Evolutionary conservation across 305 asterid genomes (phyloP).

Genomic region (Fraxinus sp.): DNA sequence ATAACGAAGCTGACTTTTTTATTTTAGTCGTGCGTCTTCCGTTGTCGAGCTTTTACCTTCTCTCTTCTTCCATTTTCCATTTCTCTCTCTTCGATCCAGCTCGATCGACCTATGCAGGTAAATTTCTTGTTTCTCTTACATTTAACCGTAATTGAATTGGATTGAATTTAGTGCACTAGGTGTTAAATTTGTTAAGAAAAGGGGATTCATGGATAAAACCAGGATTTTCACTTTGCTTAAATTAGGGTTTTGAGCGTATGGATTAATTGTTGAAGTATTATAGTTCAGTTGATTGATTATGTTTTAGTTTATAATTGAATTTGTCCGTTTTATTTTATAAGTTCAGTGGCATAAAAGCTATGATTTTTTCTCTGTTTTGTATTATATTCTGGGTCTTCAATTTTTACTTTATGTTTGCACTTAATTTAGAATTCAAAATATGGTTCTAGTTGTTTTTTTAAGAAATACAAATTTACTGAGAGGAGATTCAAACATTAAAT

Average conservation of each 20-base stretch:
- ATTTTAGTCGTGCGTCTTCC: background rate
- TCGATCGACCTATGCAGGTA: slow-evolving; percentile 41
- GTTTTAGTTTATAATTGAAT: slow-evolving; percentile 15
- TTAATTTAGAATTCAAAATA: background rate
- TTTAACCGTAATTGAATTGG: slow-evolving; percentile 23
- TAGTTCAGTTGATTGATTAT: background rate
- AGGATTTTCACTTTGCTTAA: slow-evolving; percentile 30
- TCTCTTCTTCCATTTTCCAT: slow-evolving; percentile 4
- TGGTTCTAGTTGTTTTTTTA: background rate
- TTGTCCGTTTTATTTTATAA: slow-evolving; percentile 12
- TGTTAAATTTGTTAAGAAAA: slow-evolving; percentile 17
- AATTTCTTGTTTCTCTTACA: slow-evolving; percentile 14
- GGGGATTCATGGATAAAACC: slow-evolving; percentile 40
- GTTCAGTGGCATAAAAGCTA: slow-evolving; percentile 3
- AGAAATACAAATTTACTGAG: background rate
- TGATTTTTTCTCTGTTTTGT: background rate
- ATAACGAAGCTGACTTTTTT: background rate
- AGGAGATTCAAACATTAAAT: background rate
- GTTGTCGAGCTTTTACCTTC: slow-evolving; percentile 9
- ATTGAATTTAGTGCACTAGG: background rate
- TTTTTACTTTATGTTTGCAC: background rate
- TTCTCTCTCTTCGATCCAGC: slow-evolving; percentile 33
- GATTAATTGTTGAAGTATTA: slow-evolving; percentile 22
- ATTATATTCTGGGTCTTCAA: background rate
- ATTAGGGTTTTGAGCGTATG: slow-evolving; percentile 30